Base-by-base conservation (phyloP, 2,329 filamentous ascomycete species). In the Phyllosticta citribraziliensis region DNA sequence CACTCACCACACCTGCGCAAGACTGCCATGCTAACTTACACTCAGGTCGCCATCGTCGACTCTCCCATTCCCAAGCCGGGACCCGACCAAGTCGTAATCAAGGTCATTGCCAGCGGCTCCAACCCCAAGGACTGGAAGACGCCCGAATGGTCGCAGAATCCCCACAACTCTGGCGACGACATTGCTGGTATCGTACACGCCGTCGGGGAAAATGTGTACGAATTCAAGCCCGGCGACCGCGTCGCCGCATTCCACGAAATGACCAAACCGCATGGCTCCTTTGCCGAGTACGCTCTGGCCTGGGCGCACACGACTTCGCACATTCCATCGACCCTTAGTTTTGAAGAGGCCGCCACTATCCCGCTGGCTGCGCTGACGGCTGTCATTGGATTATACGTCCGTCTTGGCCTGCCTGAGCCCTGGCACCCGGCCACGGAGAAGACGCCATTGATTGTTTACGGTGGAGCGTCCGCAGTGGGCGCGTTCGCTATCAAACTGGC, bases 231-330 rank as follows among this genome's bases (percentile, higher is more conserved):
- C 0, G 83, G 82, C 33, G 82, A 85, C 69, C 78, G 81, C 17
- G 82, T 85, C 1, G 79, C 80, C 9, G 80, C 79, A 3, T 83
- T 84, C 72, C 78, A 80, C 64, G 73, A 82, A 64, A 84, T 86
- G 77, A 65, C 71, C 52, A 72, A 73, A 0, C 74, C 78, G 0
- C 68, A 76, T 40, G 85, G 85, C 2, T 78, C 75, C 8, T 88
- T 80, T 63, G 85, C 84, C 3, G 84, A 87, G 67, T 87, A 86
- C 65, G 81, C 83, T 2, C 71, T 86, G 11, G 79, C 80, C 0
- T 80, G 76, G 71, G 76, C 78, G 35, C 75, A 81, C 65, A 82
- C 82, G 0, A 84, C 83, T 0, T 84, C 85, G 67, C 80, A 79
- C 65, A 72, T 84, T 19, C 80, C 82, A 0, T 63, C 73, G 33